A percentile compares a stretch with the other conserved stretches of the same genome.
phyloP scores from a whole-genome alignment of 2,329 filamentous ascomycete genomes.

The Chaetomium olivaceum region DNA sequence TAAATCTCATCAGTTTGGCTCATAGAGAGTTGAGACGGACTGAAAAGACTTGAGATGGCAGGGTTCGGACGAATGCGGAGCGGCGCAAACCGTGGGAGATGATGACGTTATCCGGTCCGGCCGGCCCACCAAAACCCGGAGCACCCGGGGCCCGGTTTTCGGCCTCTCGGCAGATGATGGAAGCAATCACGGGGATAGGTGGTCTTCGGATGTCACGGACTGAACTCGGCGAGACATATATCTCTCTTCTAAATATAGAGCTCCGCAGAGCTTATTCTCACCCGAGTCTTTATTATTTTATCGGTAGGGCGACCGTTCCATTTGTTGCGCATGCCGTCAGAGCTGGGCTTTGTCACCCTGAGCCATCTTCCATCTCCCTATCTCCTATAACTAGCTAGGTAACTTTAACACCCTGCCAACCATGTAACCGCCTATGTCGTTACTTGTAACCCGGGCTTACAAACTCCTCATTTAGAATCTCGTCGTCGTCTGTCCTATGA shows the following conservation, averaged over 20 bases:
- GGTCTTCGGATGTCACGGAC: neutral
- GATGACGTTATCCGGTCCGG: slow-evolving; percentile 9
- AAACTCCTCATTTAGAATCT: too few relatives aligned
- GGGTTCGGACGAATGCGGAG: slow-evolving; percentile 3
- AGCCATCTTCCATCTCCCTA: neutral
- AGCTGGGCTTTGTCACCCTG: neutral
- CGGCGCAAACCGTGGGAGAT: slow-evolving; percentile 6
- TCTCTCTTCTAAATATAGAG: neutral
- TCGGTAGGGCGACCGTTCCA: neutral
- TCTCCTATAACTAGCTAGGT: too few relatives aligned
- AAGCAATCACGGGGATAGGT: neutral
- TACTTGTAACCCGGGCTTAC: too few relatives aligned
- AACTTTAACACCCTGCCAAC: neutral
- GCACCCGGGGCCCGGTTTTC: neutral
- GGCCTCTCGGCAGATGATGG: neutral
- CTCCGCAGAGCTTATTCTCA: neutral
- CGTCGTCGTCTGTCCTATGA: neutral
- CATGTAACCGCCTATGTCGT: too few relatives aligned
- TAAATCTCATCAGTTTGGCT: neutral
- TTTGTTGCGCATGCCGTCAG: neutral
- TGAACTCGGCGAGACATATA: neutral
- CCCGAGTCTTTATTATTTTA: neutral
- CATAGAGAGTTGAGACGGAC: neutral
- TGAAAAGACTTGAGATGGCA: slow-evolving; percentile 3
- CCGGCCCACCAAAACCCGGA: neutral